Percentiles rank a stretch among this genome's conserved stretches.
Evolutionary conservation across 1,284 basidiomycete genomes (phyloP).

Genomic region (Apiotrichum laibachii): DNA sequence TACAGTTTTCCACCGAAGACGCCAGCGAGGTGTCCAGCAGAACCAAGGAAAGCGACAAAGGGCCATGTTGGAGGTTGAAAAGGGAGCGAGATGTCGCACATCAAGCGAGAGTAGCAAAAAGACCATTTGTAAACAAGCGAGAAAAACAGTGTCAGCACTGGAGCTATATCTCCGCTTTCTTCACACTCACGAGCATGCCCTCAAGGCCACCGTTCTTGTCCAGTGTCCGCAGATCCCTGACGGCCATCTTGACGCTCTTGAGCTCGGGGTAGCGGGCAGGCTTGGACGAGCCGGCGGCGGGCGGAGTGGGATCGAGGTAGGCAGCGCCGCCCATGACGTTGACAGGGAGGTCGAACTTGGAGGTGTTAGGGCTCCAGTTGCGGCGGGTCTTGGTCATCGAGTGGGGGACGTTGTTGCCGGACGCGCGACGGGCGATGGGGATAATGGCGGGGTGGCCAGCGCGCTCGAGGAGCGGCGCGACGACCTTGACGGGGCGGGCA

Average conservation of each 20-base stretch:
- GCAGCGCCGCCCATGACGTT: constrained; percentile 26
- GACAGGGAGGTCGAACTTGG: constrained; percentile 49
- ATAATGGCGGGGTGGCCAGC: constrained; percentile 40
- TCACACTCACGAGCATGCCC: constrained; percentile 43
- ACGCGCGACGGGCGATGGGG: constrained; percentile 34
- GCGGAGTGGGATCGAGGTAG: not conserved
- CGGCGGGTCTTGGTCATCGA: constrained; percentile 88
- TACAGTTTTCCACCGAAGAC: not conserved
- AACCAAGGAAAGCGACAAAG: too few species aligned
- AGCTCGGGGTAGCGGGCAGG: constrained; percentile 20
- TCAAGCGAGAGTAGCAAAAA: not conserved
- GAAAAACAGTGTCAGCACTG: not conserved
- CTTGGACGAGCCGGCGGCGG: not conserved
- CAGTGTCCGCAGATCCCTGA: constrained; percentile 38
- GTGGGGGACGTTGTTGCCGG: constrained; percentile 85
- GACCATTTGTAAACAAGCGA: not conserved
- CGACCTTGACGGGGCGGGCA: constrained; percentile 2
- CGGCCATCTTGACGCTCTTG: constrained; percentile 41
- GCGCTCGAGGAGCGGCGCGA: constrained; percentile 24
- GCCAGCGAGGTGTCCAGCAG: not conserved
- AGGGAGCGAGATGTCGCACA: not conserved
- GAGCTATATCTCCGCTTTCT: too few species aligned
- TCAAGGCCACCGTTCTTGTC: constrained; percentile 50
- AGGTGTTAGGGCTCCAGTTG: constrained; percentile 83
- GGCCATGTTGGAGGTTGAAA: too few species aligned